Percentiles rank a stretch among this genome's conserved stretches.
These are phyloP conservation scores for Xylaria scruposa DNA, from an alignment of 495 filamentous ascomycete species.

Conservation along the genomic window DNA sequence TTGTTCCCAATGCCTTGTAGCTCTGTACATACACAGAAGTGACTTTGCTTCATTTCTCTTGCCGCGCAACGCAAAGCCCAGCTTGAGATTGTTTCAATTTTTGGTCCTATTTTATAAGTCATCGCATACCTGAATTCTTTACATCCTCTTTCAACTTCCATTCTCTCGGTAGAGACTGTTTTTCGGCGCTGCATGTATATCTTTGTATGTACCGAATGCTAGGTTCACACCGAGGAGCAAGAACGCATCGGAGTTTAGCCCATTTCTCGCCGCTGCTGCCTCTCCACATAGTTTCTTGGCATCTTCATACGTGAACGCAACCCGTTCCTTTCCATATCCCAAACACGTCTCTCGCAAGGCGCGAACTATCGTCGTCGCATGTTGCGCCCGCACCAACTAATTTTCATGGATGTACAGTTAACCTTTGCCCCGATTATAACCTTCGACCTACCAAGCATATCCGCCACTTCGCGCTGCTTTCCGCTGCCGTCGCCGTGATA, in stretches of 20 bases:
- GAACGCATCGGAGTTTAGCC: not conserved
- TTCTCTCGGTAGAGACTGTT: not conserved
- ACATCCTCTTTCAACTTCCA: not conserved
- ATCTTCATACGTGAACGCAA: slow-evolving; percentile 8
- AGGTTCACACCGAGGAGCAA: not conserved
- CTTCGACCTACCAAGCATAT: not conserved
- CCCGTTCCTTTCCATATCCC: slow-evolving; percentile 3
- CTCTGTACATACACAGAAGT: too few relatives aligned
- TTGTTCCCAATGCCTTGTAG: not conserved
- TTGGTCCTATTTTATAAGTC: not conserved
- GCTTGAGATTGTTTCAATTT: not conserved
- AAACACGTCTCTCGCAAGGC: not conserved
- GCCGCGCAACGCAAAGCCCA: not conserved
- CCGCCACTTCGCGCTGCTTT: not conserved
- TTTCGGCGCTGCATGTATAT: not conserved
- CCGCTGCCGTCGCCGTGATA: slow-evolving; percentile 1
- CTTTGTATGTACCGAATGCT: not conserved
- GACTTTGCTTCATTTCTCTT: not conserved
- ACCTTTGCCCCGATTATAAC: not conserved
- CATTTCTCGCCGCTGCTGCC: not conserved
- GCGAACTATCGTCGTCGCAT: not conserved
- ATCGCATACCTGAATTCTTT: not conserved
- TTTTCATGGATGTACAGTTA: not conserved
- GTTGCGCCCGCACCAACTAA: not conserved
- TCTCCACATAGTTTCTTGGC: slow-evolving; percentile 20